Evolutionary conservation across 2,329 filamentous ascomycete species (phyloP).

Genomic region (Pseudocercospora crystallina): DNA sequence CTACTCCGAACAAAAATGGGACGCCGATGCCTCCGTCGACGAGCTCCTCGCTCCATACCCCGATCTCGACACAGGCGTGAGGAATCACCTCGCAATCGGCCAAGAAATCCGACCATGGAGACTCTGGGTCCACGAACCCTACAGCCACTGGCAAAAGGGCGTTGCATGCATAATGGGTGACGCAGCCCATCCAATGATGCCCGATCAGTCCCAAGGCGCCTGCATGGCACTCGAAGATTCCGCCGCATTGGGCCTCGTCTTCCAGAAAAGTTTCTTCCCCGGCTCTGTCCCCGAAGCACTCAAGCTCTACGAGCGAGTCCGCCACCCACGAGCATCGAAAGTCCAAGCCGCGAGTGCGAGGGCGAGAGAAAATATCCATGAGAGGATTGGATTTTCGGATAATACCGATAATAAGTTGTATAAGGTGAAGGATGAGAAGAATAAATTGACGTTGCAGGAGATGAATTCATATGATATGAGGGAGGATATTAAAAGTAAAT

Average conservation of each 20-base stretch:
- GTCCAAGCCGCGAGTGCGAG: constrained; percentile 39
- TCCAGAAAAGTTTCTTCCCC: constrained; percentile 49
- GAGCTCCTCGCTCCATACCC: constrained; percentile 61
- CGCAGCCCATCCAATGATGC: constrained; percentile 65
- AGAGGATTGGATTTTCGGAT: constrained; percentile 56
- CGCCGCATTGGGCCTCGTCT: constrained; percentile 62
- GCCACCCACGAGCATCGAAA: constrained; percentile 39
- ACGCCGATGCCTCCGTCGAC: constrained; percentile 52
- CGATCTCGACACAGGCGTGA: constrained; percentile 58
- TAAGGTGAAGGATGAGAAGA: constrained; percentile 61
- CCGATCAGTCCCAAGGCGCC: constrained; percentile 67
- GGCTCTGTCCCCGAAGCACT: constrained; percentile 37
- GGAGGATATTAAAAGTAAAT: constrained; percentile 25
- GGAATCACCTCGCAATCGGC: constrained; percentile 58
- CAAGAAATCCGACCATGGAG: constrained; percentile 66
- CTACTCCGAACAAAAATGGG: constrained; percentile 63
- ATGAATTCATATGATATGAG: constrained; percentile 59
- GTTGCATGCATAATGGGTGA: constrained; percentile 63
- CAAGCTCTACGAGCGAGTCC: constrained; percentile 37
- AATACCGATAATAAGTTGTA: constrained; percentile 60
- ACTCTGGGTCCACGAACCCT: constrained; percentile 64
- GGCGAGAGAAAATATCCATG: constrained; percentile 41
- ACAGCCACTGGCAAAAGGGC: constrained; percentile 56
- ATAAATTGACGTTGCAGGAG: constrained; percentile 66
- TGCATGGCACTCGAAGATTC: constrained; percentile 70